Evolutionary conservation across 257 asterid species (phyloP).

Genomic region (Nicotiana paniculata): DNA sequence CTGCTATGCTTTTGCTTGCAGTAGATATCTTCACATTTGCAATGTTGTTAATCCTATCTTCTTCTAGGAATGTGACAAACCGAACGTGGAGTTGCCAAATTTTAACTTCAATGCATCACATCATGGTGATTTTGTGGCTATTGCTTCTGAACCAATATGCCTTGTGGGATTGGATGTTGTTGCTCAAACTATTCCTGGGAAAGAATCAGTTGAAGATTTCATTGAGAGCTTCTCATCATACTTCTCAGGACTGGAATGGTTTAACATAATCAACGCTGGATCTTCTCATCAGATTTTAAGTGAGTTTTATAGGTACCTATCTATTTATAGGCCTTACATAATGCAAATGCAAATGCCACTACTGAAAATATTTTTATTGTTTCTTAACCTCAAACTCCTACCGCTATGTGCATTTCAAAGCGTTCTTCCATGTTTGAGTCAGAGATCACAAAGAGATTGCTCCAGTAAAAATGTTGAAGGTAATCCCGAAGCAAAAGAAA

Average conservation of each 20-base stretch:
- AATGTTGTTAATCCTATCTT: background rate
- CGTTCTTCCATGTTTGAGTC: background rate
- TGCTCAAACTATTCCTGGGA: conserved; percentile 49
- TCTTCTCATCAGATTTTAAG: conserved; percentile 51
- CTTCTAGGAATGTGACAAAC: conserved; percentile 38
- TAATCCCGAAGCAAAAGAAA: background rate
- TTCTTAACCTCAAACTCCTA: background rate
- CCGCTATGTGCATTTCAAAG: background rate
- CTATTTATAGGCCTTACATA: background rate
- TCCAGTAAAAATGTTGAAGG: background rate
- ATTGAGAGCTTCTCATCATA: conserved; percentile 52
- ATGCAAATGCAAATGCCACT: background rate
- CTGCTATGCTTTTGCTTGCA: background rate
- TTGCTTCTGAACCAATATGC: conserved; percentile 92
- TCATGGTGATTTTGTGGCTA: conserved; percentile 85
- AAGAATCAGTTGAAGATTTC: conserved; percentile 55
- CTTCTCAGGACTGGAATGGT: conserved; percentile 76
- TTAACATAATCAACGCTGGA: conserved; percentile 36
- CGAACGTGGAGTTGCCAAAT: conserved; percentile 42
- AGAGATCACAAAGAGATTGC: background rate
- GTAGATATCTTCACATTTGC: background rate
- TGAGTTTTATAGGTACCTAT: conserved; percentile 54
- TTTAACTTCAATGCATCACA: conserved; percentile 84
- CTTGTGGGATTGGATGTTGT: conserved; percentile 85
- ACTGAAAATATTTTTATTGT: too few relatives aligned